Evolutionary conservation across 2,329 filamentous ascomycete species (phyloP), one percentile per base, ranked within the genome.

Genomic region (Aspergillus sp.): DNA sequence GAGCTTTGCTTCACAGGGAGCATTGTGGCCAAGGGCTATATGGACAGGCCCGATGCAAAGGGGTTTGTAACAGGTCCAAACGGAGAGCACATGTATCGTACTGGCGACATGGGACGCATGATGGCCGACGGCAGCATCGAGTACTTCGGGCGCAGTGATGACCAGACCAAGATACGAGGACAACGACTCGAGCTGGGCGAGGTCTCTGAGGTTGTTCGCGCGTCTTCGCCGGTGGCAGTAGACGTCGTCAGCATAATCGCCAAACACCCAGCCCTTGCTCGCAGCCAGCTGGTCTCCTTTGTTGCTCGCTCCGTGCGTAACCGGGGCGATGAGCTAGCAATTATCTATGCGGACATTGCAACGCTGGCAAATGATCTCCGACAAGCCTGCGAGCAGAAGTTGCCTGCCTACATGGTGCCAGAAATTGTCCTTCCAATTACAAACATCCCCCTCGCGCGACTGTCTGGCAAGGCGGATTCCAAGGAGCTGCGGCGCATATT

Each of bases 361-460:
- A 11, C 27, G 8, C 27, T 31, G 9, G 27, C 27, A 31, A 31
- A 11, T 31, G 27, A 31, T 31, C 9, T 60, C 6, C 51, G 51
- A 14, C 51, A 43, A 6, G 60, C 57, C 40, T 41, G 57, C 9
- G 6, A 51, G 19, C 12, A 57, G 25, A 23, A 57, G 19, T 23
- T 62, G 23, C 60, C 60, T n/a, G 51, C 41, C 15, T 62, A 62
- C 25, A 62, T 62, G 57, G 60, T 62, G 2, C 60, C 57, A 6
- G 57, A 54, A 43, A 39, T 60, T 9, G 19, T 49, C n/a, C 46
- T 49, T 4, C 27, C 31, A 2, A 5, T 49, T 9, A 49, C 8
- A 4, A 21, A 48, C 47, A 60, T 62, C 35, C 59, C 59, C 6
- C 51, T 60, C 8, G 27, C 27, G 2, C 57, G 57, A 23, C 57